Base-by-base conservation (phyloP, 345 rosid species). In the Populus pruinosa region DNA sequence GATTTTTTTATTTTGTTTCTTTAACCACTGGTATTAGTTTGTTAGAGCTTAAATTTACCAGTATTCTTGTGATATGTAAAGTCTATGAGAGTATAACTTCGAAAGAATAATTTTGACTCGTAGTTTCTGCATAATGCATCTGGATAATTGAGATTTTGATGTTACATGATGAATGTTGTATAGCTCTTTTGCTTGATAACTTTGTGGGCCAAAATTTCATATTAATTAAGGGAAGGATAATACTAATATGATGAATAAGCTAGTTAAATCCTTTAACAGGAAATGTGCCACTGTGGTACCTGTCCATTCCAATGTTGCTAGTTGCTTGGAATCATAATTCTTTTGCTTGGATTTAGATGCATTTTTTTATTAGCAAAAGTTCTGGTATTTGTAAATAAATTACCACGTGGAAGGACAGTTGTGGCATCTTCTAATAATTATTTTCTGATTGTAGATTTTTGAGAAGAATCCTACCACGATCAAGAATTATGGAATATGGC, bases 381-480 rank as follows among this genome's bases (percentile, higher is more conserved):
- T 18, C n/a, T 17, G n/a, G 56, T 50, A 50, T 1, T 50, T 50
- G n/a, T 50, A 8, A 55, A 55, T 21, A 23, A 55, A 55, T 21
- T 21, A 10, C 62, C 62, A 9, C 0, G 12, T 41, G 44, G 44
- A 41, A 41, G 12, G 12, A 41, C 44, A 41, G 12, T 41, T 41
- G 12, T 2, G 6, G 25, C 62, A 55, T 55, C 62, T 55, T 56
- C 62, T 8, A n/a, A 56, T 56, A 8, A 56, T 56, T 56, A n/a
- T 56, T 56, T n/a, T 56, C 27, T 56, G 25, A 2, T 56, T 56
- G 72, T 74, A 89, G 91, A 89, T 89, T 70, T 89, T 83, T 67
- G 92, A 89, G 89, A 89, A 87, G 83, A 86, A 82, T 70, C 92
- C 92, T 31, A 89, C 91, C 16, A 89, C 25, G 74, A 88, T 89